Evolutionary conservation across 169 alveolate species (phyloP), one percentile per base, ranked within the genome.

Genomic region (Perkinsus marinus): DNA sequence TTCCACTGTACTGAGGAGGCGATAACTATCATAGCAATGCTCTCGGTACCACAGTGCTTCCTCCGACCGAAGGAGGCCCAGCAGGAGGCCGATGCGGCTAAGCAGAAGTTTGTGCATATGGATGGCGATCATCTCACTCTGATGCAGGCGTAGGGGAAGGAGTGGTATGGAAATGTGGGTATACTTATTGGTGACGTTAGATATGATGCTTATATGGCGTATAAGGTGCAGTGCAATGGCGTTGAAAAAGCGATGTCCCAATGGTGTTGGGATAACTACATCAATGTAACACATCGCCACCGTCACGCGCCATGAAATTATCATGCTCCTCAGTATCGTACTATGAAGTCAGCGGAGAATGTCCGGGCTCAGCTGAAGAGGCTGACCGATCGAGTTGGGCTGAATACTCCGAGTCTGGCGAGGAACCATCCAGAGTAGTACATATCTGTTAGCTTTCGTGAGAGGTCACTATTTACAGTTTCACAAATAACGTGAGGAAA

Each of bases 51-150:
- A 68, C 95, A 97, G 92, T 95, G 98, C 43, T 98, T 98, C 94
- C 89, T 96, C 36, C 93, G 99, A 90, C 99, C 99, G 22, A 96
- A 97, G 91, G 99, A 97, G 43, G 92, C 93, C 91, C 93, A 96
- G 91, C 94, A 95, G 92, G 96, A 95, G 92, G 99, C 99, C 79
- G 99, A 97, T 93, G 96, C 96, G 46, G 98, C 99, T 90, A 98
- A 97, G 95, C 92, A 97, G 57, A 94, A 98, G 93, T 98, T 98
- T 94, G 93, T 98, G 10, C 98, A 98, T 92, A 95, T 96, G 92
- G 99, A 97, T 90, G 99, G 99, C 0, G 99, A 99, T 92, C 99
- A 99, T 94, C 93, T 98, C 36, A 98, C 99, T 0, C 94, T 98
- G 89, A 96, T 99, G 68, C 95, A 97, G 93, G 98, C 96, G 0